Base-by-base conservation (phyloP, 148 eudicot genomes). In the Cornus kousa region DNA sequence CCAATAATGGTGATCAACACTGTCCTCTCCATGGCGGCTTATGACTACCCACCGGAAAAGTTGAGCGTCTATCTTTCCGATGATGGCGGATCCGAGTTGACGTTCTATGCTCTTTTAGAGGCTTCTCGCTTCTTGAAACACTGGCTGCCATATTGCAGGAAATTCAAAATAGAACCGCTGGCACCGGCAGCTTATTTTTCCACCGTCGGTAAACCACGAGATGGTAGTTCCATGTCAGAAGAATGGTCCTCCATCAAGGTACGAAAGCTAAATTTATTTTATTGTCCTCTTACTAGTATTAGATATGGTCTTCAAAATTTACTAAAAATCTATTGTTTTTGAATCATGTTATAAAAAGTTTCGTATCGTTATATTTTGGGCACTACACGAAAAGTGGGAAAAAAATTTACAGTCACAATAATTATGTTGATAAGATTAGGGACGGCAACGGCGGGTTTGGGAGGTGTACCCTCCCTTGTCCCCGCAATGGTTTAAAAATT, bases 71-170 rank as follows among this genome's bases (percentile, higher is more conserved):
- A 74, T 74, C 66, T 80, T 22, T 80, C 82, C 22, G 82, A 80
- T 5, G 78, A 80, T 6, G 82, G 78, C 16, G 78, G 82, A 5
- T 80, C 82, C 5, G 78, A 74, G 55, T 24, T 80, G 57, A 80
- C 22, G 32, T 74, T 80, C 64, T 68, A 80, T 24, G 78, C 78
- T 43, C 82, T 74, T 23, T 20, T 80, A 19, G 73, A 74, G 70
- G 78, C 82, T 55, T 67, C 82, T 68, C 65, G 20, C 11, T 74
- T 74, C 78, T 35, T 74, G 7, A 74, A 23, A 48, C 20, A 50
- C 31, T 80, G 82, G 82, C 59, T 80, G 6, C 82, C 82, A n/a
- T 80, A 68, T 74, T 80, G 78, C 82, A 80, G 59, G 73, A 74
- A 74, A 46, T 74, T 22, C 14, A 74, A 74, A 31, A 11, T 80